Conservation (phyloP, 352 stramenopile genomes). For the Globisporangium alternatum region DNA sequence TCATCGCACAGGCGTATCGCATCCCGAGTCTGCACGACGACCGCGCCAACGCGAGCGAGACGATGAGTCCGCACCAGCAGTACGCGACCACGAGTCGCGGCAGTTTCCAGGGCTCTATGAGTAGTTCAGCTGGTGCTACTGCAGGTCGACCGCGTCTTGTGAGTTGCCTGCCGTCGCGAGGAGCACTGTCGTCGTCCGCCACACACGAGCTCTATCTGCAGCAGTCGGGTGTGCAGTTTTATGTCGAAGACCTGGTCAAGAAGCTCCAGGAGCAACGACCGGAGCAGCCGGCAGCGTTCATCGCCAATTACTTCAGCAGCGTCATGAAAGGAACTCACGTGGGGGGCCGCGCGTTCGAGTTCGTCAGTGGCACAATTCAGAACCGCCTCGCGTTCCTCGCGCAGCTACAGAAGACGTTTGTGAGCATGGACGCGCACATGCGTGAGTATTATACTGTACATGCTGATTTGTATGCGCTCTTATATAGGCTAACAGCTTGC, state of each 20-base stretch:
- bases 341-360: slow-evolving; percentile 42
- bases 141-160: slow-evolving; percentile 13
- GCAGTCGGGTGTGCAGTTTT: slow-evolving; percentile 50
- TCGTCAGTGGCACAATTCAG: slow-evolving; percentile 48
- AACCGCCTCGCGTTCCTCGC: slow-evolving; percentile 47
- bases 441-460: slow-evolving; percentile 19
- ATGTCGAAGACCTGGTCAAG: slow-evolving; percentile 52
- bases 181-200: slow-evolving; percentile 12
- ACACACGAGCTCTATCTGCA: slow-evolving; percentile 48
- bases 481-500: not conserved
- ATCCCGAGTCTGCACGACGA: slow-evolving; percentile 17
- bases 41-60: not conserved
- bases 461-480: not conserved
- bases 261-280: slow-evolving; percentile 45
- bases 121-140: not conserved
- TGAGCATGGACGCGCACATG: slow-evolving; percentile 35
- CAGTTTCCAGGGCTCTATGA: slow-evolving; percentile 3
- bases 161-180: slow-evolving; percentile 20
- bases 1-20: slow-evolving; percentile 36
- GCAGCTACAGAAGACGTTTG: slow-evolving; percentile 38
- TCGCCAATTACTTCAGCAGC: slow-evolving; percentile 40
- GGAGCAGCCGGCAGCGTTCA: slow-evolving; percentile 37
- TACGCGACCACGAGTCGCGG: not conserved
- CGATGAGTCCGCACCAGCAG: not conserved
- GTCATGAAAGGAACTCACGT: slow-evolving; percentile 37